Base-by-base conservation (phyloP, 2,329 filamentous ascomycete species). In the Calonectria ilicicola region DNA sequence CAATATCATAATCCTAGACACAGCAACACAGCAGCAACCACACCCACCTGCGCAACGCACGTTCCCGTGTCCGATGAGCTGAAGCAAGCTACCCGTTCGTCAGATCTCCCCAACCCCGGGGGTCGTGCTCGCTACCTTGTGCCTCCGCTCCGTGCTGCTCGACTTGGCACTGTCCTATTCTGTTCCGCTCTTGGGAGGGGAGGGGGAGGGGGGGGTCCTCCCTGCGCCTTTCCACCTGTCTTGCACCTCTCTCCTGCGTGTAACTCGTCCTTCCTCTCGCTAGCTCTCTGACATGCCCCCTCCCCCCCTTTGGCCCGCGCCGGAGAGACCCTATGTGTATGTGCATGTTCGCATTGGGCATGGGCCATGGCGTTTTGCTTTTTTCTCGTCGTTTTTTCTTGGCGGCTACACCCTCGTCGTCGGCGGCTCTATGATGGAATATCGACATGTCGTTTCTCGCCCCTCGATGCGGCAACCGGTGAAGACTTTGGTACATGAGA, bases 41-140 rank as follows among this genome's bases (percentile, higher is more conserved):
- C 67, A 70, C 70, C 68, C 74, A 75, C 64, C 68, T 72, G 40
- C 72, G 42, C 58, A 56, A 78, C 70, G 76, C 77, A 79, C 74
- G 77, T 76, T 79, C 77, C 78, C 78, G 77, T 78, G 78, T 77
- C 77, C 78, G 77, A 79, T 79, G 76, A 77, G 73, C 73, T 75
- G 75, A 79, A 76, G 76, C 78, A 79, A 38, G 71, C 78, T 78
- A 75, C 75, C 78, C 77, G 78, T 77, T 75, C 72, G 63, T 76
- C 72, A 79, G 77, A 79, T 79, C 78, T 76, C 68, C 67, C 65
- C 66, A 42, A 56, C 62, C 60, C 56, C 29, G n/a, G 51, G 51
- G 29, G 32, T 62, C 44, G 51, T 65, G 62, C 75, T 56, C 58
- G 27, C 44, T 49, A 29, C 44, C 44, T 40, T 51, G 63, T 66